Evolutionary conservation across 2,329 filamentous ascomycete species (phyloP).

Genomic region (Cercospora sesami): DNA sequence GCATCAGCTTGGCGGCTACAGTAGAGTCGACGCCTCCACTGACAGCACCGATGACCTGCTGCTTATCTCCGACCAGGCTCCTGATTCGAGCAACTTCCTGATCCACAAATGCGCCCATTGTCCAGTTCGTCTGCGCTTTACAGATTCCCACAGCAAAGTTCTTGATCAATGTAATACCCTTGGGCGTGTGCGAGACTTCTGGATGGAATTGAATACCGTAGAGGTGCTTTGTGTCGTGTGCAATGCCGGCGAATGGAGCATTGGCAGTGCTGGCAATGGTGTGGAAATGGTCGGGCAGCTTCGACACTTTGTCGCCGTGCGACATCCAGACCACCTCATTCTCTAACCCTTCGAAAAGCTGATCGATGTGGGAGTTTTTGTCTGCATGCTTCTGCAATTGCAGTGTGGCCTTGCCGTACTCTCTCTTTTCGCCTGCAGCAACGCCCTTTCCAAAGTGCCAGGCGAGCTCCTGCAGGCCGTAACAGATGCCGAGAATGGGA

Average conservation of each 20-base stretch:
- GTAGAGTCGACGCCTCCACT: slow-evolving; percentile 87
- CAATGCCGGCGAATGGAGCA: slow-evolving; percentile 77
- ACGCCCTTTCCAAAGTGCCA: slow-evolving; percentile 69
- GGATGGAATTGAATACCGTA: slow-evolving; percentile 90
- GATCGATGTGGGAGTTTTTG: slow-evolving; percentile 65
- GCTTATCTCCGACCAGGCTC: slow-evolving; percentile 74
- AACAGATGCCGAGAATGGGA: slow-evolving; percentile 63
- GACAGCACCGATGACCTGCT: slow-evolving; percentile 78
- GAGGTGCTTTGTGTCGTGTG: slow-evolving; percentile 67
- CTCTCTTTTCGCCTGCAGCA: slow-evolving; percentile 63
- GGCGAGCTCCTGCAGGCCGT: slow-evolving; percentile 70
- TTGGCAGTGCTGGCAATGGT: slow-evolving; percentile 74
- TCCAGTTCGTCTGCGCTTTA: slow-evolving; percentile 73
- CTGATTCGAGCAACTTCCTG: slow-evolving; percentile 80
- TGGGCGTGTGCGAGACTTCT: slow-evolving; percentile 72
- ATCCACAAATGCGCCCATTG: slow-evolving; percentile 79
- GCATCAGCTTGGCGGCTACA: slow-evolving; percentile 82
- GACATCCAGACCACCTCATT: slow-evolving; percentile 79
- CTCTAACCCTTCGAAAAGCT: slow-evolving; percentile 74
- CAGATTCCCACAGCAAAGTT: slow-evolving; percentile 89
- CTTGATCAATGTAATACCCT: slow-evolving; percentile 67
- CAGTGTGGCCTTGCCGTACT: slow-evolving; percentile 71
- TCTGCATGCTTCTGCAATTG: slow-evolving; percentile 59
- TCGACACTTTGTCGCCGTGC: slow-evolving; percentile 80
- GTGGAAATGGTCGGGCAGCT: slow-evolving; percentile 70